These are phyloP conservation scores for Melanomma pulvis-pyrius DNA, from an alignment of 495 filamentous ascomycete genomes.

Conservation along the genomic window DNA sequence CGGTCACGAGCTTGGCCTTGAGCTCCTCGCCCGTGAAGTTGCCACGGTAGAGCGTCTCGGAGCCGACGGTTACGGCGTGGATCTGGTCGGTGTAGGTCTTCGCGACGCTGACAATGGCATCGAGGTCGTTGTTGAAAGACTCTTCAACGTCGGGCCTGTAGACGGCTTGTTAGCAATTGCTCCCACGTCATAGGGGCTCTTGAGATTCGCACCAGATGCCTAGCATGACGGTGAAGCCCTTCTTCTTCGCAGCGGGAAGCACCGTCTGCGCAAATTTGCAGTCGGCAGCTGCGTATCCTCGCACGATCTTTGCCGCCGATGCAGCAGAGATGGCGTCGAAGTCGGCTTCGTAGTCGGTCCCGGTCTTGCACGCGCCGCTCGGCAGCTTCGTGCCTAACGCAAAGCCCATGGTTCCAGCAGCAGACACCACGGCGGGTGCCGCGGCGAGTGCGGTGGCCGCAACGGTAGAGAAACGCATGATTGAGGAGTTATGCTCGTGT, in stretches of 20 bases:
- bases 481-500: conserved; percentile 2
- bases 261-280: conserved; percentile 69
- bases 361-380: conserved; percentile 66
- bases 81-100: conserved; percentile 60
- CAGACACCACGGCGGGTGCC: conserved; percentile 48
- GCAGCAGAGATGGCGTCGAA: conserved; percentile 59
- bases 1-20: conserved; percentile 62
- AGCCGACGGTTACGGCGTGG: conserved; percentile 77
- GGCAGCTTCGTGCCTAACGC: conserved; percentile 57
- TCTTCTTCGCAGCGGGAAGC: conserved; percentile 70
- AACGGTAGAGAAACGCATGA: conserved; percentile 49
- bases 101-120: conserved; percentile 56
- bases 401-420: conserved; percentile 56
- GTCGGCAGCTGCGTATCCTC: conserved; percentile 70
- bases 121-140: conserved; percentile 65
- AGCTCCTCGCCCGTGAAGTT: conserved; percentile 68
- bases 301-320: conserved; percentile 58
- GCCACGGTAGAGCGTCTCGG: conserved; percentile 74
- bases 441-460: conserved; percentile 45
- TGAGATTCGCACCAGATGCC: conserved; percentile 66
- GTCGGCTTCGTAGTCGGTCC: conserved; percentile 67
- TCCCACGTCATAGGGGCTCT: background rate
- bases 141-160: conserved; percentile 68
- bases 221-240: conserved; percentile 73
- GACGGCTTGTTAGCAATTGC: background rate